These are phyloP conservation scores for Pichia insulana DNA, from an alignment of 805 yeast genomes.

Conservation along the genomic window DNA sequence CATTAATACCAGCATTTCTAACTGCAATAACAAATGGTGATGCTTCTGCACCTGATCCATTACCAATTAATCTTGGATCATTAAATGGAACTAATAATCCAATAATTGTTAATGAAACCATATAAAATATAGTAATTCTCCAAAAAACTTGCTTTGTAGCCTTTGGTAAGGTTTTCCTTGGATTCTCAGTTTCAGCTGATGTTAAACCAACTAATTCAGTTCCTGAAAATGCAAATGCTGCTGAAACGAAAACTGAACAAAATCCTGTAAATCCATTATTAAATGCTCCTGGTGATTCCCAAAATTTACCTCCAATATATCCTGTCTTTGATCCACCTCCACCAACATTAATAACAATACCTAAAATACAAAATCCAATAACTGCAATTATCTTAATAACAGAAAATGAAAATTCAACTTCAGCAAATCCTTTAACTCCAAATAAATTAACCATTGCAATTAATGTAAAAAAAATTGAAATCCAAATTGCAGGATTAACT, in stretches of 20 bases:
- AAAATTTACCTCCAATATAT: slow-evolving; percentile 49
- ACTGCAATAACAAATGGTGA: slow-evolving; percentile 76
- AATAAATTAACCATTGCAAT: slow-evolving; percentile 43
- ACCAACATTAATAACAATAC: slow-evolving; percentile 37
- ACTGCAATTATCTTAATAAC: slow-evolving; percentile 46
- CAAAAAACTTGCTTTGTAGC: slow-evolving; percentile 57
- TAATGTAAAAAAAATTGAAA: slow-evolving; percentile 41
- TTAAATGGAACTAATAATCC: slow-evolving; percentile 52
- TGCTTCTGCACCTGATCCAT: slow-evolving; percentile 44
- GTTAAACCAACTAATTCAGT: slow-evolving; percentile 55
- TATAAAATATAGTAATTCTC: slow-evolving; percentile 48
- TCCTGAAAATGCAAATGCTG: slow-evolving; percentile 55
- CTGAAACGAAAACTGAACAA: slow-evolving; percentile 52
- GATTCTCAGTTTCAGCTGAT: slow-evolving; percentile 53
- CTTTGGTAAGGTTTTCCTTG: slow-evolving; percentile 47
- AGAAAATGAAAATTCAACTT: slow-evolving; percentile 51
- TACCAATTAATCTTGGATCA: slow-evolving; percentile 37
- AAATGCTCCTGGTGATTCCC: slow-evolving; percentile 51
- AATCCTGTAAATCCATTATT: slow-evolving; percentile 46
- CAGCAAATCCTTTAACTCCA: slow-evolving; percentile 59
- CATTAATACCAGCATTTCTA: slow-evolving; percentile 49
- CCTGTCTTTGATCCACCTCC: slow-evolving; percentile 58
- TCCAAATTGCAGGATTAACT: slow-evolving; percentile 43
- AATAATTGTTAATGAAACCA: slow-evolving; percentile 37
- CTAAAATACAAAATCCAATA: slow-evolving; percentile 45